Base-by-base conservation (phyloP, 164 flowering plant genomes). In the Vitis rotundifolia region DNA sequence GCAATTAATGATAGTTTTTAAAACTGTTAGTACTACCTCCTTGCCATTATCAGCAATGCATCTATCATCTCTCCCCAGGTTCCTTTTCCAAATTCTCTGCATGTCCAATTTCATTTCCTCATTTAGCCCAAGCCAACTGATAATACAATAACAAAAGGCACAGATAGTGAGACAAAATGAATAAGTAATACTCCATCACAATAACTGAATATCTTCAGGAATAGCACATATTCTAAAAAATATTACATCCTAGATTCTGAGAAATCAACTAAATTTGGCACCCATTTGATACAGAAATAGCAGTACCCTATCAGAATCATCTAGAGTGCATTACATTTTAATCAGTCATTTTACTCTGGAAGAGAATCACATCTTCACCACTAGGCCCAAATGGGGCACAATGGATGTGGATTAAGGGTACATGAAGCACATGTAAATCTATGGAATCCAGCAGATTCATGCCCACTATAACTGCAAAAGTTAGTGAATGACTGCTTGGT, bases 1-100 rank as follows among this genome's bases (percentile, higher is more conserved):
- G 26, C 52, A 59, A 59, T 3, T n/a, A 51, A 57, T 51, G 56
- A 66, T 49, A 26, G 44, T 61, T 19, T 12, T 7, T 44, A 47
- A 15, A 69, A 16, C 16, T 58, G 51, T 31, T 15, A 61, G 18
- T 12, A 54, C 8, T 83, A 95, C 99, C 98, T 95, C 99, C 75
- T 91, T 93, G 62, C 95, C 97, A 76, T 81, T 84, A 77, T 95
- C 99, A 69, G 97, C 84, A 71, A 93, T 87, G 81, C 98, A 93
- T 71, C 98, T 82, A 68, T 95, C 99, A 79, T 95, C 99, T 82
- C 99, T 90, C 61, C 99, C 98, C 29, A 95, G 83, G 76, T 95
- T 95, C 75, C 98, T 85, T 76, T 93, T 95, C 99, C 99, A 95
- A 56, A 95, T 95, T 83, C 99, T 86, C 76, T 91, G 98, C 94